Evolutionary conservation across 2,329 filamentous ascomycete species (phyloP), one percentile per base, ranked within the genome.

Genomic region (Cryphonectria radicalis): DNA sequence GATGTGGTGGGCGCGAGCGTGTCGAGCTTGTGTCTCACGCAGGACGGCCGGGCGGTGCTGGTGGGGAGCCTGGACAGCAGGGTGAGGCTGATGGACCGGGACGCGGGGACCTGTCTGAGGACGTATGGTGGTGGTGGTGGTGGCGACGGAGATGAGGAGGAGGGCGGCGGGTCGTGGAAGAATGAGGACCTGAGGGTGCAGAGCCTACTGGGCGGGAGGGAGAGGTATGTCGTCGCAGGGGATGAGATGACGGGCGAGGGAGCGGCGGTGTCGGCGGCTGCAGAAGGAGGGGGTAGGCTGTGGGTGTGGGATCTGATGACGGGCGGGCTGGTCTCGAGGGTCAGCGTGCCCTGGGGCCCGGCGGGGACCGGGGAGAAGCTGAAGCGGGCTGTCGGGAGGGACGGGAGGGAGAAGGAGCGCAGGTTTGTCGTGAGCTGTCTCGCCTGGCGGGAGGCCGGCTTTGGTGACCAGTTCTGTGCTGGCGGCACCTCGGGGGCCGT

Each of bases 251-350:
- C 77, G 68, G 62, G 72, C 65, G 59, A 72, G 65, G 53, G 69
- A 55, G 37, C 74, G 76, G 73, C 74, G 70, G 32, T 32, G 32
- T 32, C 32, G 32, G 57, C 71, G 79, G 71, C 1, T 82, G 82
- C 3, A 84, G 69, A 67, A n/a, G 69, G 69, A 19, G 71, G 71
- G 17, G 92, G 92, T 2, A 85, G 85, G 76, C 81, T 94, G 10
- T 91, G 91, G 83, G 93, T 90, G 1, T 98, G 95, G 95, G 94
- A 98, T 82, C 83, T 97, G 28, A 79, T 97, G 69, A 91, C 87
- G 7, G 95, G 93, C 1, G 88, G 90, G 69, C 79, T 92, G 66
- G 84, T 89, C 71, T 89, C 92, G 43, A 89, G 84, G 74, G 81
- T 97, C 7, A 81, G 79, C 50, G 83, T 89, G 4, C 87, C 88